Evolutionary conservation across 768 basidiomycete genomes (phyloP).

Genomic region (Tulasnella sp.): DNA sequence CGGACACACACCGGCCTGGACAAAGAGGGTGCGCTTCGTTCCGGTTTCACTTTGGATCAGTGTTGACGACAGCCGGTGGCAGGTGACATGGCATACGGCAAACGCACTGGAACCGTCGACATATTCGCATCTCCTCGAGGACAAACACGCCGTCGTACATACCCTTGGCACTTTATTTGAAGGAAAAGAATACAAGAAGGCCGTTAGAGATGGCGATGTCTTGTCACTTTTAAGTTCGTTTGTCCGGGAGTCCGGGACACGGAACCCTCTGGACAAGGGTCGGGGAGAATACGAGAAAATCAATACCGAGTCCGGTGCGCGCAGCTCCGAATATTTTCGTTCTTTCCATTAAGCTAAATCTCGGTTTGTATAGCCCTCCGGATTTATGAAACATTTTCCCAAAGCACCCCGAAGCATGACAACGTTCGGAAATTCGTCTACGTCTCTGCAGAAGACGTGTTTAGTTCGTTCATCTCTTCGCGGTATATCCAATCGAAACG

Average conservation of each 20-base stretch:
- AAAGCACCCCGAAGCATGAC: conserved; percentile 14
- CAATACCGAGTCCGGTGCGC: conserved; percentile 83
- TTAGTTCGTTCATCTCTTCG: conserved; percentile 70
- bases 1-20: conserved; percentile 84
- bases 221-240: conserved; percentile 40
- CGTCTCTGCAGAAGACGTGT: conserved; percentile 90
- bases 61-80: conserved; percentile 16
- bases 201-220: conserved; percentile 47
- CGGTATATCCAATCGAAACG: conserved; percentile 92
- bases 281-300: conserved; percentile 55
- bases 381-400: conserved; percentile 61
- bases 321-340: no score
- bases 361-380: conserved; percentile 43
- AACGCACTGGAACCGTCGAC: conserved; percentile 67
- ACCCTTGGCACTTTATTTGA: conserved; percentile 87
- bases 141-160: conserved; percentile 72
- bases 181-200: conserved; percentile 64
- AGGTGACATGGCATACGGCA: conserved; percentile 83
- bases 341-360: neutral
- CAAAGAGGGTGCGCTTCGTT: conserved; percentile 43
- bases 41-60: conserved; percentile 12
- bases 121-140: conserved; percentile 55
- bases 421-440: conserved; percentile 52
- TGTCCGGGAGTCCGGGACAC: conserved; percentile 28
- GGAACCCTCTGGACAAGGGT: conserved; percentile 48